Evolutionary conservation across 1,284 basidiomycete species (phyloP).

Genomic region (Malassezia vespertilionis): DNA sequence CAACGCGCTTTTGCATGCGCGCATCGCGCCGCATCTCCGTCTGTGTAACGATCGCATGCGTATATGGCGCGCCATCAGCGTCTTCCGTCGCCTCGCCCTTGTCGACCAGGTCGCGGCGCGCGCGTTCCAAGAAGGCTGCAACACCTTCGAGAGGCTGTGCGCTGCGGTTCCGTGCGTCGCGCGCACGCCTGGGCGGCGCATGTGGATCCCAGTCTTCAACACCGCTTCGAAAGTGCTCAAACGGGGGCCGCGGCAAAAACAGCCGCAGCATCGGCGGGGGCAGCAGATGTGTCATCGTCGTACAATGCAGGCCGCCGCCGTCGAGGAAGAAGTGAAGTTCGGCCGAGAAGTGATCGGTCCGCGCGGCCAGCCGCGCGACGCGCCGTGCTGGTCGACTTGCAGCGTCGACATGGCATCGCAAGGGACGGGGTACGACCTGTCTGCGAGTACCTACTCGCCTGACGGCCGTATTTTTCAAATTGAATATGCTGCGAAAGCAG

Average conservation of each 20-base stretch:
- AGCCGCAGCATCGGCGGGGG: conserved; percentile 42
- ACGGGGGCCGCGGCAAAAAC: conserved; percentile 36
- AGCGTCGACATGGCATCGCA: conserved; percentile 73
- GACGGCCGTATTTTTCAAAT: conserved; percentile 98
- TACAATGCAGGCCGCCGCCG: no score
- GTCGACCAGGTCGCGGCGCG: conserved; percentile 33
- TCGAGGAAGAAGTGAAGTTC: no score
- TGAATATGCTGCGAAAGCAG: conserved; percentile 96
- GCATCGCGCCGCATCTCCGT: conserved; percentile 29
- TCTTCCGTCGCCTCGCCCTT: conserved; percentile 35
- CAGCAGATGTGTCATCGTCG: conserved; percentile 40
- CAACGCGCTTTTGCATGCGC: conserved; percentile 13
- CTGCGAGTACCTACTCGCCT: conserved; percentile 93
- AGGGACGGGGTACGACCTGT: conserved; percentile 95
- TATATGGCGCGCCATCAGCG: conserved; percentile 22
- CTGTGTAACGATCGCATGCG: conserved; percentile 26
- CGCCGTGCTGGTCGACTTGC: conserved; percentile 1
- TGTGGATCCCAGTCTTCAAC: conserved; percentile 27
- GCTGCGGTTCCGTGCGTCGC: conserved; percentile 16
- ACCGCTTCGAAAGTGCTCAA: conserved; percentile 26
- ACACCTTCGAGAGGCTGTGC: conserved; percentile 34
- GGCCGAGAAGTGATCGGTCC: conserved; percentile 7
- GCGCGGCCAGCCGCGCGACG: background rate
- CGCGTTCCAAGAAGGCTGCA: conserved; percentile 30
- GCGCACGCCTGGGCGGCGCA: conserved; percentile 17